Conservation (phyloP, 192 early-diverging fungal species). For the Rhizophagus prolifer region DNA sequence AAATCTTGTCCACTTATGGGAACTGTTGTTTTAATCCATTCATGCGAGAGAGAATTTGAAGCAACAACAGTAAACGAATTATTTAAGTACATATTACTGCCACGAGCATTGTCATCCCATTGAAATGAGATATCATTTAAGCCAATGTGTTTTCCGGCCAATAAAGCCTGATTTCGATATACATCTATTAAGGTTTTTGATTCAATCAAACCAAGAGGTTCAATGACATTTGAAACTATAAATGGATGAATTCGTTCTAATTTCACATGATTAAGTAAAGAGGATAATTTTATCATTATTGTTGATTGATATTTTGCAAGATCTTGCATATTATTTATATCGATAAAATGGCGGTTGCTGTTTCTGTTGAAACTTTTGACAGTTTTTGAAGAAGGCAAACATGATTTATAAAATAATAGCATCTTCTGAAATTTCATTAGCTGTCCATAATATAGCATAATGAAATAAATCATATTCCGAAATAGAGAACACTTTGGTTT, state of each 20-base stretch:
- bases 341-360: no score
- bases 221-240: neutral
- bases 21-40: neutral
- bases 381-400: neutral
- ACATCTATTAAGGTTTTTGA: neutral
- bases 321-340: no score
- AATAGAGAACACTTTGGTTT: neutral
- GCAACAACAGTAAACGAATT: no score
- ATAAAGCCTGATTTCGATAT: neutral
- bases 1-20: neutral
- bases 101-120: neutral
- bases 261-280: neutral
- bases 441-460: constrained; percentile 8
- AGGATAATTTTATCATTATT: neutral
- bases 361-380: neutral
- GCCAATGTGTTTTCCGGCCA: neutral
- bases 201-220: neutral
- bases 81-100: neutral
- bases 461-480: constrained; percentile 3
- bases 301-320: neutral
- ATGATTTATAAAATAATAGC: neutral
- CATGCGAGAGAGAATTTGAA: neutral
- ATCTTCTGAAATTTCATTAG: neutral
- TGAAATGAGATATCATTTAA: neutral
- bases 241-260: neutral